Conservation (phyloP, 1,284 basidiomycete genomes). For the Microstroma glucosiphilum region DNA sequence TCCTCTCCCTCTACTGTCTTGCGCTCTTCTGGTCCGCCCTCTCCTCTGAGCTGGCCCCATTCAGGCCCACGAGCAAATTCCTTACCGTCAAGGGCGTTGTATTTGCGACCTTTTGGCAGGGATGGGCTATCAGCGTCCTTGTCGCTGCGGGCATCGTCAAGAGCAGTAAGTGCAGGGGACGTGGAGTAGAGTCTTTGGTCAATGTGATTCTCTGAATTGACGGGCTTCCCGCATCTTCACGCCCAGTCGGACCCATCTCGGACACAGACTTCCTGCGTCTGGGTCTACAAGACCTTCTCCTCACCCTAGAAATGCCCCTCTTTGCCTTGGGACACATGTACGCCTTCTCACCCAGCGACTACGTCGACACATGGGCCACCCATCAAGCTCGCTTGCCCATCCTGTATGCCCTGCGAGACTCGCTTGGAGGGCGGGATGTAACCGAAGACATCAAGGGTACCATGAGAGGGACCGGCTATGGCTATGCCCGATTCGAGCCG, state of each 20-base stretch:
- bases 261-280: constrained; percentile 61
- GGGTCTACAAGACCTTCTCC: constrained; percentile 52
- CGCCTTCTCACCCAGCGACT: constrained; percentile 60
- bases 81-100: constrained; percentile 89
- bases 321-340: constrained; percentile 90
- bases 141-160: constrained; percentile 74
- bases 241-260: constrained; percentile 61
- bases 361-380: constrained; percentile 31
- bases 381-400: constrained; percentile 41
- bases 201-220: too few relatives aligned
- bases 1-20: constrained; percentile 53
- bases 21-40: constrained; percentile 48
- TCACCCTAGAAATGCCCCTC: constrained; percentile 95
- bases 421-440: constrained; percentile 70
- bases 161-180: constrained; percentile 52
- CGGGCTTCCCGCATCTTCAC: background rate
- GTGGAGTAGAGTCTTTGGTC: too few relatives aligned
- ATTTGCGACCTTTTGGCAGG: constrained; percentile 97
- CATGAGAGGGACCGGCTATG: constrained; percentile 79
- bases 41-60: constrained; percentile 38
- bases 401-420: constrained; percentile 69
- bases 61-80: constrained; percentile 57
- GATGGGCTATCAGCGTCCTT: constrained; percentile 72
- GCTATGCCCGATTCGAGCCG: constrained; percentile 91
- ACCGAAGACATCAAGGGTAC: constrained; percentile 78